These are phyloP conservation scores for Daldinia loculata DNA, from an alignment of 495 filamentous ascomycete species.

Conservation along the genomic window DNA sequence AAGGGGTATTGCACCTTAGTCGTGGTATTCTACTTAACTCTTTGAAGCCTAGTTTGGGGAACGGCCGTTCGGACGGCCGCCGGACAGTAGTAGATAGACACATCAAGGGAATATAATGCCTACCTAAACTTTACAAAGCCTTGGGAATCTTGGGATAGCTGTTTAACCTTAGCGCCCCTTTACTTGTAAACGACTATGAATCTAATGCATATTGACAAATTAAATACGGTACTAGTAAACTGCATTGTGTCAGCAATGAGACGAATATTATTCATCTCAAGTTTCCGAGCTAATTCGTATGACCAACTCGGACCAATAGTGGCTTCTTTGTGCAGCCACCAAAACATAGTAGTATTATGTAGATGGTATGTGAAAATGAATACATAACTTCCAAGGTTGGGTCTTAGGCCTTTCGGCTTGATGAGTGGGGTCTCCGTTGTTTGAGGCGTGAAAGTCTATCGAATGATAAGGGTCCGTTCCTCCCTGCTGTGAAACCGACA, in stretches of 20 bases:
- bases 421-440: conserved; percentile 40
- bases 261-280: conserved; percentile 30
- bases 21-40: neutral
- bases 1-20: neutral
- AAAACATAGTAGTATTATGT: neutral
- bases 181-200: too few species aligned
- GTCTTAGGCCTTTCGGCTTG: conserved; percentile 8
- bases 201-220: conserved; percentile 29
- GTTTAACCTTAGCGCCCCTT: neutral
- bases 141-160: conserved; percentile 15
- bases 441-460: conserved; percentile 37
- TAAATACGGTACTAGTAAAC: neutral
- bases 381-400: too few species aligned
- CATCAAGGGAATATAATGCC: conserved; percentile 5
- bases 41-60: conserved; percentile 20
- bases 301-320: neutral
- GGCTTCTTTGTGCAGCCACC: neutral
- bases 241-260: conserved; percentile 18
- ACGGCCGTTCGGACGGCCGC: conserved; percentile 34
- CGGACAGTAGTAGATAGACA: conserved; percentile 24
- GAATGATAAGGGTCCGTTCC: conserved; percentile 33
- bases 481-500: conserved; percentile 34
- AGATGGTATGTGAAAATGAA: neutral
- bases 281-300: neutral
- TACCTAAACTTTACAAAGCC: conserved; percentile 8